These are phyloP conservation scores for Tricholoma hemisulphureum DNA, from an alignment of 768 basidiomycete genomes.

Conservation along the genomic window DNA sequence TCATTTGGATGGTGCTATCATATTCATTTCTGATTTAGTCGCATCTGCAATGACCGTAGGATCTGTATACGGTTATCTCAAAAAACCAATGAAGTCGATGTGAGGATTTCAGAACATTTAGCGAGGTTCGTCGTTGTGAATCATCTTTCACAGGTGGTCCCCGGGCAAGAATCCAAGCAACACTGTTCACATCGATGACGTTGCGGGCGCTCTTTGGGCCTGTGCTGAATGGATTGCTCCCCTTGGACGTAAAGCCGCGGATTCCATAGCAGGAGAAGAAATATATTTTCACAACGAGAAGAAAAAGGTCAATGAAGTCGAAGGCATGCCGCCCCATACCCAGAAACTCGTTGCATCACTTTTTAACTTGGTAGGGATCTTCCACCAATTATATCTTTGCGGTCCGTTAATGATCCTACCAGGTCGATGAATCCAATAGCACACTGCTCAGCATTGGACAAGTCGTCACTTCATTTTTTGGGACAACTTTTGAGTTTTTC, in stretches of 20 bases:
- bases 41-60: conserved; percentile 71
- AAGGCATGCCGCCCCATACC: conserved; percentile 57
- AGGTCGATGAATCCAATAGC: conserved; percentile 73
- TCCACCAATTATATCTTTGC: neutral
- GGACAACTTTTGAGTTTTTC: conserved; percentile 80
- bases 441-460: conserved; percentile 67
- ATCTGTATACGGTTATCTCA: conserved; percentile 77
- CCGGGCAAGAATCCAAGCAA: conserved; percentile 75
- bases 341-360: conserved; percentile 66
- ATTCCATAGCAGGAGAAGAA: conserved; percentile 63
- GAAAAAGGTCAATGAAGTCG: conserved; percentile 60
- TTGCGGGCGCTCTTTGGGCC: conserved; percentile 76
- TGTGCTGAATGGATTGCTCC: conserved; percentile 73
- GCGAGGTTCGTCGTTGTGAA: conserved; percentile 6
- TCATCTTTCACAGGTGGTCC: conserved; percentile 55
- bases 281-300: conserved; percentile 72
- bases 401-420: neutral
- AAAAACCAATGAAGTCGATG: conserved; percentile 86
- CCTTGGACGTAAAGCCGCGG: conserved; percentile 62
- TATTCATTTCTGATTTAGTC: conserved; percentile 40
- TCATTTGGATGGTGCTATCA: conserved; percentile 6
- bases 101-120: conserved; percentile 25
- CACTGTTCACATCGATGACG: conserved; percentile 76
- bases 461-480: conserved; percentile 68
- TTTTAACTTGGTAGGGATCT: conserved; percentile 69